Conservation (phyloP, 768 basidiomycete species). For the Neoboletus magnificus region DNA sequence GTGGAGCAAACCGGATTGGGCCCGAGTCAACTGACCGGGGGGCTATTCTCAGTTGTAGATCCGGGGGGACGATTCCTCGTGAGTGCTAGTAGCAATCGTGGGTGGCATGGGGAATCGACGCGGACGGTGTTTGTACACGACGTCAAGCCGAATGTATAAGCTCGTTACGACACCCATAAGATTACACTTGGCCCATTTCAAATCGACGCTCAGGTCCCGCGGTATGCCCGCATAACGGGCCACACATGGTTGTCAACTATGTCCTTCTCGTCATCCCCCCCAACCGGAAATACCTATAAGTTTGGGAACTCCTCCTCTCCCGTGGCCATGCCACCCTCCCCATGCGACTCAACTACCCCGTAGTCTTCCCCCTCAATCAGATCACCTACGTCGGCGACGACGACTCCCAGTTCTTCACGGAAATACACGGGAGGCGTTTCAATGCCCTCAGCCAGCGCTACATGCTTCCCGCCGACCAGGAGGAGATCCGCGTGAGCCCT, state of each 20-base stretch:
- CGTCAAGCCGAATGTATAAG: conserved; percentile 50
- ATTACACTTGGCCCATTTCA: conserved; percentile 32
- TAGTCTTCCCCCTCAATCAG: conserved; percentile 36
- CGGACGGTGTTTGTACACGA: conserved; percentile 90
- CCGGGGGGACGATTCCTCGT: conserved; percentile 80
- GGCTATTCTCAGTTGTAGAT: conserved; percentile 66
- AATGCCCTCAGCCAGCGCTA: conserved; percentile 55
- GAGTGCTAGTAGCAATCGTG: conserved; percentile 90
- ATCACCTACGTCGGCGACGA: conserved; percentile 40
- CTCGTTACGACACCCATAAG: conserved; percentile 30
- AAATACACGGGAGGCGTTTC: conserved; percentile 50
- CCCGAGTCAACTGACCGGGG: conserved; percentile 21
- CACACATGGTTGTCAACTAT: conserved; percentile 23
- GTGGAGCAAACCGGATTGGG: conserved; percentile 33
- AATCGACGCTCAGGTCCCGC: conserved; percentile 34
- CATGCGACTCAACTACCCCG: conserved; percentile 32
- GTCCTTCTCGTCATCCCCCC: conserved; percentile 34
- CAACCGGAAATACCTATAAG: conserved; percentile 28
- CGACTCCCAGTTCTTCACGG: conserved; percentile 52
- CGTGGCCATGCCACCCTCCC: conserved; percentile 22
- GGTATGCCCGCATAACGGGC: conserved; percentile 27
- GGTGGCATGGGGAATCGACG: conserved; percentile 91
- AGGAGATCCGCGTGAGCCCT: conserved; percentile 55
- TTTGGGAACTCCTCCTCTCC: conserved; percentile 13
- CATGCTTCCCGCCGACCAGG: conserved; percentile 62